Conservation (phyloP, 495 filamentous ascomycete genomes). For the Choiromyces venosus region DNA sequence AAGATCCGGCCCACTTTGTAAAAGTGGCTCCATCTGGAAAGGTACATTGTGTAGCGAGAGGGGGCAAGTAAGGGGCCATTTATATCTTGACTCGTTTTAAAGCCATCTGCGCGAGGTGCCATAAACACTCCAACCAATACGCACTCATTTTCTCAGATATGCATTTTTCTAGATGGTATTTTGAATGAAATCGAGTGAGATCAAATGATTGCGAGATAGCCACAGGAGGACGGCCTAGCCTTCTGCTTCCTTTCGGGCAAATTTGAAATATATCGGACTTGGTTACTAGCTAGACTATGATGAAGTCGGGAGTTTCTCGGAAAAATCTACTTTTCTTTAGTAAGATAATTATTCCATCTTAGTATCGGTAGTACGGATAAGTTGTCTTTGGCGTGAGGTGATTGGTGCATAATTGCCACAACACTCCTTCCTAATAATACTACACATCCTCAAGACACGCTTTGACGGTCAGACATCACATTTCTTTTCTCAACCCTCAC, state of each 20-base stretch:
- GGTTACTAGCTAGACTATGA: neutral
- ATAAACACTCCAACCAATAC: neutral
- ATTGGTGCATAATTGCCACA: neutral
- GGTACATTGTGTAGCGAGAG: neutral
- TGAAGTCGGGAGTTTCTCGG: neutral
- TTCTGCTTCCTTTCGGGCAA: neutral
- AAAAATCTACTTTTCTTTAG: too few relatives aligned
- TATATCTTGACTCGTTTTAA: neutral
- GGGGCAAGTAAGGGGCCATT: neutral
- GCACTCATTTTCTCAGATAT: neutral
- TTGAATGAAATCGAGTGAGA: neutral
- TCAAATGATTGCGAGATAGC: neutral
- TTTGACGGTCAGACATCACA: neutral
- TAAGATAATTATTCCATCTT: neutral
- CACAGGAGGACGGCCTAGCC: neutral
- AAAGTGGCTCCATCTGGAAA: neutral
- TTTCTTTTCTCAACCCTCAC: neutral
- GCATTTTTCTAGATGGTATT: neutral
- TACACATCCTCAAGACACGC: neutral
- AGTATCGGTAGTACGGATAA: neutral
- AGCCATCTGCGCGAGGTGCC: neutral
- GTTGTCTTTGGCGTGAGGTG: neutral
- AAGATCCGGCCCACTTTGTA: neutral
- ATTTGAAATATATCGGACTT: neutral
- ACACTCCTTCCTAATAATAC: neutral